These are phyloP conservation scores for Solanum ahanhuiri DNA, from an alignment of 257 asterid genomes.

Conservation along the genomic window DNA sequence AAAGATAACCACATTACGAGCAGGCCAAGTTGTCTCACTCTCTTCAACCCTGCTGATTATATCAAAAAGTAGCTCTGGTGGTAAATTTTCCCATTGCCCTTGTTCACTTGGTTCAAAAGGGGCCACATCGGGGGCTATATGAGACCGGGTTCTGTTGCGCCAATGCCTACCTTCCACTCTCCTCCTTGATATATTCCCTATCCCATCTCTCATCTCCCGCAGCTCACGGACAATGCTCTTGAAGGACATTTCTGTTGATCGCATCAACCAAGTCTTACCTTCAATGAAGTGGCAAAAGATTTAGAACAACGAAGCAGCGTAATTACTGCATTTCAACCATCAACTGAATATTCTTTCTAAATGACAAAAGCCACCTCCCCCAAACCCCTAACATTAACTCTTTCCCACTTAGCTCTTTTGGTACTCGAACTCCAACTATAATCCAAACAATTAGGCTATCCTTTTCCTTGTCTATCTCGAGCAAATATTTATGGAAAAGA, in stretches of 20 bases:
- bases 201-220: conserved; percentile 74
- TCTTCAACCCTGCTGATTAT: conserved; percentile 72
- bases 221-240: conserved; percentile 70
- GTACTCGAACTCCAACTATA: neutral
- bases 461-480: neutral
- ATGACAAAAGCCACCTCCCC: neutral
- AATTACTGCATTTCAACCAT: neutral
- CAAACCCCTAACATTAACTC: neutral
- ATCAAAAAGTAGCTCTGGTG: conserved; percentile 75
- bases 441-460: neutral
- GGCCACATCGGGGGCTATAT: conserved; percentile 62
- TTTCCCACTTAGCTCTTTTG: neutral
- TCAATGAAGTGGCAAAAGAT: neutral
- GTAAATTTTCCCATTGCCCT: conserved; percentile 87
- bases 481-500: neutral
- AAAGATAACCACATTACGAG: conserved; percentile 59
- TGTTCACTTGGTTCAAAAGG: conserved; percentile 48
- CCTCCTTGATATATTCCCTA: conserved; percentile 63
- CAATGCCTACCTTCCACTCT: conserved; percentile 55
- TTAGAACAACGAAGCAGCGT: neutral
- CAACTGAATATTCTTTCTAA: neutral
- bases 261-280: conserved; percentile 10
- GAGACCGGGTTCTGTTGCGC: conserved; percentile 51
- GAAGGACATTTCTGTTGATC: conserved; percentile 49
- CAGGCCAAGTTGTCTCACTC: conserved; percentile 89